phyloP scores from a whole-genome alignment of 345 rosid genomes.

The Citropsis articulata region DNA sequence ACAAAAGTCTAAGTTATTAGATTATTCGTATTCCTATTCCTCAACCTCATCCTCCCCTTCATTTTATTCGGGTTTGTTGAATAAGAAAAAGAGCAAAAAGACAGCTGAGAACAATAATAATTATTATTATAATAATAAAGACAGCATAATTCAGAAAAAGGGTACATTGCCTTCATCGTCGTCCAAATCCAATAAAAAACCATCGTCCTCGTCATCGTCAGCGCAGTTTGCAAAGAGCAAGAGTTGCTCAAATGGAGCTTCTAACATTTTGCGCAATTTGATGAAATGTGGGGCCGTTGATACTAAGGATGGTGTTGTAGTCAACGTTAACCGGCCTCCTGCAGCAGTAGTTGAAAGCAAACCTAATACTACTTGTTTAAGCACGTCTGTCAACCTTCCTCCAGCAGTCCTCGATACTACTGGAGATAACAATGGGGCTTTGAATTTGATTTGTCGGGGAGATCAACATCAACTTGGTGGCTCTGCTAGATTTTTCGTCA shows the following conservation, averaged over 20 bases:
- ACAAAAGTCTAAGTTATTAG: background rate
- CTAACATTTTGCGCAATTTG: conserved; percentile 43
- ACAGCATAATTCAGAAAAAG: background rate
- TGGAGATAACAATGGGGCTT: background rate
- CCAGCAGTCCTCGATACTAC: background rate
- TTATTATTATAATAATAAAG: background rate
- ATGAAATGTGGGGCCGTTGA: conserved; percentile 51
- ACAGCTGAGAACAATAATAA: background rate
- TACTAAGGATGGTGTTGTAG: conserved; percentile 45
- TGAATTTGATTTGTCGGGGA: conserved; percentile 3
- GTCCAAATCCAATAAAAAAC: background rate
- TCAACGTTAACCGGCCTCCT: conserved; percentile 16
- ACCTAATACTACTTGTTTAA: background rate
- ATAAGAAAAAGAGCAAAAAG: background rate
- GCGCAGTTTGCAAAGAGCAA: conserved; percentile 30
- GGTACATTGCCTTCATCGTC: conserved; percentile 19
- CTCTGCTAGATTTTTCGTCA: conserved; percentile 22
- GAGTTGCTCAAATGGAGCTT: conserved; percentile 38
- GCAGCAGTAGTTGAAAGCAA: too few species aligned
- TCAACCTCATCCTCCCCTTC: background rate
- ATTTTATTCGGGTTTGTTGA: background rate
- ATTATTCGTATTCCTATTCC: background rate
- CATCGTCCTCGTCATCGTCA: conserved; percentile 24
- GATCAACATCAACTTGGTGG: conserved; percentile 18
- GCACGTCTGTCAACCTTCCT: background rate